These are phyloP conservation scores for Tolypocladium capitatum DNA, from an alignment of 2,329 filamentous ascomycete genomes.

Conservation along the genomic window DNA sequence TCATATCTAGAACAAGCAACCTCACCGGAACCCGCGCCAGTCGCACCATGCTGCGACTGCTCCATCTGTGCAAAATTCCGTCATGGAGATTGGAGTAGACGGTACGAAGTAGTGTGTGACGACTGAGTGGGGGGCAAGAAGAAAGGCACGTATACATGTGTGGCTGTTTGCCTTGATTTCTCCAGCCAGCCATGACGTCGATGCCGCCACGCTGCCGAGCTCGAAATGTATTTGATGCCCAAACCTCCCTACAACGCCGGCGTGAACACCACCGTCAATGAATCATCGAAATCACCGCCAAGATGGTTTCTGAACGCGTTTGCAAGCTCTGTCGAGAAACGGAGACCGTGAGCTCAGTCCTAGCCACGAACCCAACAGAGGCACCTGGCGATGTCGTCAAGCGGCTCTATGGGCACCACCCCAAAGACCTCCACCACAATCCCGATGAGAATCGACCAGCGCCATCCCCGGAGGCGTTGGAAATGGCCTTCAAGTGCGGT, in stretches of 20 bases:
- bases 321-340: constrained; percentile 36
- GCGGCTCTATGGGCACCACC: constrained; percentile 32
- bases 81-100: too few species aligned
- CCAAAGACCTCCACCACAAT: constrained; percentile 6
- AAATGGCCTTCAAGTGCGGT: constrained; percentile 46
- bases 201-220: not conserved
- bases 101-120: too few species aligned
- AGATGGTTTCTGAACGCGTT: constrained; percentile 22
- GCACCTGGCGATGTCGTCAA: constrained; percentile 41
- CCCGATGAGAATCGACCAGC: constrained; percentile 10
- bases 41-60: too few species aligned
- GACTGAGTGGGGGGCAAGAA: not conserved
- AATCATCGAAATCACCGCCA: not conserved
- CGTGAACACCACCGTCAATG: too few species aligned
- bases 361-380: constrained; percentile 40
- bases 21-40: too few species aligned
- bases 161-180: not conserved
- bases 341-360: constrained; percentile 42
- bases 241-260: not conserved
- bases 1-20: too few species aligned
- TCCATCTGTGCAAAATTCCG: too few species aligned
- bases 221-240: not conserved
- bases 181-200: not conserved
- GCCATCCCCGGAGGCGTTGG: constrained; percentile 23
- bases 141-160: not conserved